Percentiles rank a stretch among this genome's conserved stretches.
Evolutionary conservation across 1,284 basidiomycete genomes (phyloP).

Genomic region (Phaffia rhodozyma): DNA sequence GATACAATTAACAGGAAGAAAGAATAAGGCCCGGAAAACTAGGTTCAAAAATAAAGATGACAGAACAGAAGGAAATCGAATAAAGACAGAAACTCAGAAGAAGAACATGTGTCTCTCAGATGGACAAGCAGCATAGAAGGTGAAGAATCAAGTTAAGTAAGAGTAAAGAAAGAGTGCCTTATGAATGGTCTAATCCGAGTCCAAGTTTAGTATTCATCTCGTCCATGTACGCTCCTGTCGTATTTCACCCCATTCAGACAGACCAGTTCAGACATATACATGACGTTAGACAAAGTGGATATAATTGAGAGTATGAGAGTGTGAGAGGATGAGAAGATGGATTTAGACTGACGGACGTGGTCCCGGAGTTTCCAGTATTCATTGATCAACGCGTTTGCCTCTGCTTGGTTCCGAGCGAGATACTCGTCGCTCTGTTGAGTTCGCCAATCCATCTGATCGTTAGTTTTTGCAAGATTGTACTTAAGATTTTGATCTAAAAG

Average conservation of each 20-base stretch:
- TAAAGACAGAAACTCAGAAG: too few relatives aligned
- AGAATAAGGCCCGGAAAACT: too few relatives aligned
- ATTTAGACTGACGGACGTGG: conserved; percentile 47
- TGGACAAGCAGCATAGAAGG: too few relatives aligned
- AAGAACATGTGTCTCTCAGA: too few relatives aligned
- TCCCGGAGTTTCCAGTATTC: conserved; percentile 66
- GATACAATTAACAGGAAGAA: too few relatives aligned
- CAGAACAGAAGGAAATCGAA: too few relatives aligned
- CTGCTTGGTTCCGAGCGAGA: conserved; percentile 52
- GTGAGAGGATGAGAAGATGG: background rate
- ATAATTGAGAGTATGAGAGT: background rate
- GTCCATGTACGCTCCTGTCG: conserved; percentile 19
- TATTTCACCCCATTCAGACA: too few relatives aligned
- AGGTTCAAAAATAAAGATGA: too few relatives aligned
- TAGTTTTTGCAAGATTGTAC: background rate
- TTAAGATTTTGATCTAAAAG: background rate
- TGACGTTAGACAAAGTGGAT: background rate
- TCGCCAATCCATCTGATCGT: too few relatives aligned
- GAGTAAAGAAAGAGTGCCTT: too few relatives aligned
- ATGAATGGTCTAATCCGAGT: conserved; percentile 1
- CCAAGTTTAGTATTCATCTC: conserved; percentile 21
- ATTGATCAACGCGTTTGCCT: conserved; percentile 54
- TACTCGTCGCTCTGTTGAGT: conserved; percentile 52
- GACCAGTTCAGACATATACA: too few relatives aligned
- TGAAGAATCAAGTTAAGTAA: too few relatives aligned